Percentiles rank a stretch among this genome's conserved stretches.
phyloP scores from a whole-genome alignment of 164 flowering plant genomes.

The Malania oleifera region DNA sequence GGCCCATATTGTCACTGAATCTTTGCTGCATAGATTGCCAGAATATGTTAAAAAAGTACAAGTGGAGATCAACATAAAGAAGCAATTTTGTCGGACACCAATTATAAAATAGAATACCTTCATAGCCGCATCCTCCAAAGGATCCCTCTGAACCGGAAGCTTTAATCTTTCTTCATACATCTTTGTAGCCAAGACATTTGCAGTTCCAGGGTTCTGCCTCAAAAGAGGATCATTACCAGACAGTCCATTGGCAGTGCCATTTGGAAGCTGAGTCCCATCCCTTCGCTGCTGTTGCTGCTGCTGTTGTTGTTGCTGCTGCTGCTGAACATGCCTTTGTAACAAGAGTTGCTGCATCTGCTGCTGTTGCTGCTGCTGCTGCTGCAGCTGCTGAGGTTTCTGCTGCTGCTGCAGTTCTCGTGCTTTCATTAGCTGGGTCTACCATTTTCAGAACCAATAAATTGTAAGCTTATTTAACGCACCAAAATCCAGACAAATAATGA shows the following conservation, averaged over 20 bases:
- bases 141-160: not conserved
- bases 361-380: constrained; percentile 20
- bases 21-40: not conserved
- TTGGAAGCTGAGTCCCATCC: constrained; percentile 24
- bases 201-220: not conserved
- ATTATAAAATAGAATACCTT: not conserved
- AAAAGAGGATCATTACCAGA: constrained; percentile 3
- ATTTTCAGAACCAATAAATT: not conserved
- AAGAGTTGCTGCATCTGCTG: constrained; percentile 18
- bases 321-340: not conserved
- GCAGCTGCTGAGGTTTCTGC: constrained; percentile 15
- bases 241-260: constrained; percentile 21
- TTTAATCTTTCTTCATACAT: not conserved
- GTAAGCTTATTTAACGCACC: too few relatives aligned
- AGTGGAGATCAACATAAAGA: not conserved
- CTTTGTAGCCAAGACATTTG: not conserved
- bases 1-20: not conserved
- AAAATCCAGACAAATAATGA: not conserved
- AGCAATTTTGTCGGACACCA: not conserved
- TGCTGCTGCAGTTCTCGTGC: constrained; percentile 49
- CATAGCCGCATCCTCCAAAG: not conserved
- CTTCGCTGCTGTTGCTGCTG: constrained; percentile 27
- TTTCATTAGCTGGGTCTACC: constrained; percentile 52
- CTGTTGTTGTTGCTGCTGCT: constrained; percentile 30
- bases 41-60: not conserved